These are phyloP conservation scores for Rostrohypoxylon terebratum DNA, from an alignment of 495 filamentous ascomycete species.

Conservation along the genomic window DNA sequence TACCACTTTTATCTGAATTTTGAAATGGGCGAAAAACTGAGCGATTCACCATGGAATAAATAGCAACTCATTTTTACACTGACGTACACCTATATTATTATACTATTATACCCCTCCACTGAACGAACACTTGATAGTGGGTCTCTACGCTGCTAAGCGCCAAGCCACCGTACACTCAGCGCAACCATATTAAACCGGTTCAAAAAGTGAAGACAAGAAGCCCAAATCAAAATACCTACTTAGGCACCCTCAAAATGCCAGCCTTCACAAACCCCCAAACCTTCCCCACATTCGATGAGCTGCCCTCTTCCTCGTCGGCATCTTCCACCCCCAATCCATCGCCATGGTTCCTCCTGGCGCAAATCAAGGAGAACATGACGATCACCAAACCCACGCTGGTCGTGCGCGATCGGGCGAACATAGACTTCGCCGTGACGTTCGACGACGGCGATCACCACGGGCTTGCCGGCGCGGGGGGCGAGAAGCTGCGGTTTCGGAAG, in stretches of 20 bases:
- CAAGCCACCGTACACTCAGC: too few species aligned
- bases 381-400: constrained; percentile 61
- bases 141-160: too few species aligned
- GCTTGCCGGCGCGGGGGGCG: not conserved
- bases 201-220: not conserved
- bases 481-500: constrained; percentile 43
- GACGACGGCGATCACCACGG: constrained; percentile 45
- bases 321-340: not conserved
- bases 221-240: not conserved
- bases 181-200: too few species aligned
- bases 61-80: too few species aligned
- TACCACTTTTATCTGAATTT: too few species aligned
- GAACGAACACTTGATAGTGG: too few species aligned
- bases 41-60: too few species aligned
- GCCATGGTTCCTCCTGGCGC: constrained; percentile 55
- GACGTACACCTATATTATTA: not conserved
- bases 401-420: constrained; percentile 46
- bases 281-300: constrained; percentile 50
- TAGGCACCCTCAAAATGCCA: constrained; percentile 25
- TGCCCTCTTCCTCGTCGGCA: constrained; percentile 21
- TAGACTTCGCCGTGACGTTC: constrained; percentile 56
- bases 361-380: constrained; percentile 61
- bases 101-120: too few species aligned
- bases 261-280: constrained; percentile 45
- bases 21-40: too few species aligned